Conservation (phyloP, 768 basidiomycete genomes). For the Fomitopsis pulvina region DNA sequence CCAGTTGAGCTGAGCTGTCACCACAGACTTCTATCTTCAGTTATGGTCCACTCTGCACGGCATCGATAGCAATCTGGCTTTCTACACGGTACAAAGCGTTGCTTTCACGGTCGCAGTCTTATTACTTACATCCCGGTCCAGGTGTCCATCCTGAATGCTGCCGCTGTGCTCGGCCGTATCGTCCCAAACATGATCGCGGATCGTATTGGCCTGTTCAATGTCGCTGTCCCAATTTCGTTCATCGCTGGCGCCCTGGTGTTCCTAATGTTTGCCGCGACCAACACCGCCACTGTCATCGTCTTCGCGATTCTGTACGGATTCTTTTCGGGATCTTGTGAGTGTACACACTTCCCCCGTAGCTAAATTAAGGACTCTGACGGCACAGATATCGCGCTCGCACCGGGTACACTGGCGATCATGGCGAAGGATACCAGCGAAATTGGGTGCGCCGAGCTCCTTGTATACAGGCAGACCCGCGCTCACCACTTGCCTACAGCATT, state of each 20-base stretch:
- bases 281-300: conserved; percentile 28
- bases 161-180: conserved; percentile 47
- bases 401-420: conserved; percentile 7
- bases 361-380: neutral
- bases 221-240: conserved; percentile 25
- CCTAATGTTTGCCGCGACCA: conserved; percentile 28
- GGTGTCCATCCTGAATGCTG: conserved; percentile 47
- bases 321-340: conserved; percentile 35
- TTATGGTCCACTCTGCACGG: conserved; percentile 9
- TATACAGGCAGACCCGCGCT: too few relatives aligned
- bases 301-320: conserved; percentile 40
- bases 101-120: neutral
- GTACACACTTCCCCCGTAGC: neutral
- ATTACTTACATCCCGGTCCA: conserved; percentile 10
- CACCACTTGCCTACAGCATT: conserved; percentile 6
- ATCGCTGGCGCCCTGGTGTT: conserved; percentile 32
- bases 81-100: conserved; percentile 10
- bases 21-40: conserved; percentile 14
- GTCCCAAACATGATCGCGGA: conserved; percentile 50
- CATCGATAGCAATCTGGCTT: conserved; percentile 9
- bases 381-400: conserved; percentile 11
- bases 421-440: conserved; percentile 7
- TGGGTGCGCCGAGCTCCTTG: conserved; percentile 3
- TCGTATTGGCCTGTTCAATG: conserved; percentile 40
- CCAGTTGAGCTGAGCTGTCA: too few relatives aligned